These are phyloP conservation scores for Aspergillus novofumigatus DNA, from an alignment of 2,329 filamentous ascomycete species.

Conservation along the genomic window DNA sequence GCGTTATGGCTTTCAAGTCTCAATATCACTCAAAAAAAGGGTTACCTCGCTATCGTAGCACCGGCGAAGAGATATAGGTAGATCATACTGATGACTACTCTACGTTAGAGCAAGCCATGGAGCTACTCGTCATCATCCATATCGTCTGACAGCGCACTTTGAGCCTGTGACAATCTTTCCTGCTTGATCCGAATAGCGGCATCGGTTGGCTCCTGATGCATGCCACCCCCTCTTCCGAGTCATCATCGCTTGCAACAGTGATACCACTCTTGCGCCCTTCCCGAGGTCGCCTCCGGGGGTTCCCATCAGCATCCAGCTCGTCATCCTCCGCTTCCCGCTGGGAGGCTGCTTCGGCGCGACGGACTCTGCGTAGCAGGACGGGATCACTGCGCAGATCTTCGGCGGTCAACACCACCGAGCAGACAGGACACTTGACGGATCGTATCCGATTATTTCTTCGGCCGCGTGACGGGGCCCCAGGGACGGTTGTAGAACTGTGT, in stretches of 20 bases:
- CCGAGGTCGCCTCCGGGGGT: constrained; percentile 3
- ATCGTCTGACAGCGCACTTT: neutral
- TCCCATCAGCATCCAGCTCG: constrained; percentile 19
- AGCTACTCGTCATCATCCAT: neutral
- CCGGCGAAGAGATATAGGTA: neutral
- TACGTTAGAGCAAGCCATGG: neutral
- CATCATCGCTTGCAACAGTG: constrained; percentile 30
- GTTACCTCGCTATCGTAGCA: neutral
- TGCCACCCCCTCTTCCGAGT: constrained; percentile 16
- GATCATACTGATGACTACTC: neutral
- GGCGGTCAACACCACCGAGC: constrained; percentile 33
- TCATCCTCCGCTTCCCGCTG: constrained; percentile 30
- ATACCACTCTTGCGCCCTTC: constrained; percentile 23
- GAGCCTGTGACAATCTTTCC: constrained; percentile 11
- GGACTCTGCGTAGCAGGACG: constrained; percentile 37
- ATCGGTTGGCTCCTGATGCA: neutral
- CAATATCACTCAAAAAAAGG: neutral
- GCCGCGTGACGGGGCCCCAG: constrained; percentile 17
- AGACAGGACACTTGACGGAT: constrained; percentile 41
- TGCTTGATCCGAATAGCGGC: constrained; percentile 14
- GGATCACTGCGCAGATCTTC: constrained; percentile 39
- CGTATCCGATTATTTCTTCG: constrained; percentile 18
- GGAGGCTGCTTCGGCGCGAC: constrained; percentile 27
- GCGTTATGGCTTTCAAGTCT: neutral
- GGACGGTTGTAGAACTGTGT: constrained; percentile 25